These are phyloP conservation scores for Boletus tomentosulus DNA, from an alignment of 768 basidiomycete species.

Conservation along the genomic window DNA sequence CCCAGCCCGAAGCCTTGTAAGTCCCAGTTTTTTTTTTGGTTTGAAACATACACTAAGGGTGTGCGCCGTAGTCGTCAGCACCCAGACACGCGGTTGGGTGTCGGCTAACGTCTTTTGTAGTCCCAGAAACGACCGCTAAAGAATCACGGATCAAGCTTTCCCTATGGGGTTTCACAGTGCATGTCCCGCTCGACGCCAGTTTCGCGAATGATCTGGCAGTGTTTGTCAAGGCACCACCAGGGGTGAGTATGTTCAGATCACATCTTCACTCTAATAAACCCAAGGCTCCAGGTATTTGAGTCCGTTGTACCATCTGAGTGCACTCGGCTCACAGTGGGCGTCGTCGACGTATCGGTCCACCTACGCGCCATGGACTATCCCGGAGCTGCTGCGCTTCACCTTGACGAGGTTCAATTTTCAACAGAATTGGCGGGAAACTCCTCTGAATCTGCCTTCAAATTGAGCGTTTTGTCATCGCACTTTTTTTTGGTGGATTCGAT, in stretches of 20 bases:
- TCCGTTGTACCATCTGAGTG: conserved; percentile 87
- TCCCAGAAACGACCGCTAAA: conserved; percentile 64
- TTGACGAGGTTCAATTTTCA: conserved; percentile 62
- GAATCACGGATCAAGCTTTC: conserved; percentile 69
- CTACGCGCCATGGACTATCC: conserved; percentile 51
- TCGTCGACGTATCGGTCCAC: conserved; percentile 66
- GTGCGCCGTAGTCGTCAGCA: conserved; percentile 35
- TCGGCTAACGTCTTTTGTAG: conserved; percentile 59
- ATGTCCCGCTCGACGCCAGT: conserved; percentile 53
- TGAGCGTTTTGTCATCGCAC: conserved; percentile 46
- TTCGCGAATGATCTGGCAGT: conserved; percentile 58
- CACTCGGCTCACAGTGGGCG: conserved; percentile 62
- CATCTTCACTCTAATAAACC: conserved; percentile 1
- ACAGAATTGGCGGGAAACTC: conserved; percentile 73
- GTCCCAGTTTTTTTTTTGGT: conserved; percentile 18
- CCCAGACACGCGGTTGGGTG: conserved; percentile 55
- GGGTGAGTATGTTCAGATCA: conserved; percentile 49
- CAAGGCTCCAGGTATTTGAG: conserved; percentile 68
- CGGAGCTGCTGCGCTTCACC: conserved; percentile 63
- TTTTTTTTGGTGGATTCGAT: conserved; percentile 56
- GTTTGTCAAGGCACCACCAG: conserved; percentile 83
- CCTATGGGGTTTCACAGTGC: conserved; percentile 60
- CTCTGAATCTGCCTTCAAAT: conserved; percentile 47
- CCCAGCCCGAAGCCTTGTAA: conserved; percentile 53
- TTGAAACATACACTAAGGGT: conserved; percentile 1